Evolutionary conservation across 139 green algal species (phyloP), one percentile per base, ranked within the genome.

Genomic region (Deuterostichococcus epilithicus): DNA sequence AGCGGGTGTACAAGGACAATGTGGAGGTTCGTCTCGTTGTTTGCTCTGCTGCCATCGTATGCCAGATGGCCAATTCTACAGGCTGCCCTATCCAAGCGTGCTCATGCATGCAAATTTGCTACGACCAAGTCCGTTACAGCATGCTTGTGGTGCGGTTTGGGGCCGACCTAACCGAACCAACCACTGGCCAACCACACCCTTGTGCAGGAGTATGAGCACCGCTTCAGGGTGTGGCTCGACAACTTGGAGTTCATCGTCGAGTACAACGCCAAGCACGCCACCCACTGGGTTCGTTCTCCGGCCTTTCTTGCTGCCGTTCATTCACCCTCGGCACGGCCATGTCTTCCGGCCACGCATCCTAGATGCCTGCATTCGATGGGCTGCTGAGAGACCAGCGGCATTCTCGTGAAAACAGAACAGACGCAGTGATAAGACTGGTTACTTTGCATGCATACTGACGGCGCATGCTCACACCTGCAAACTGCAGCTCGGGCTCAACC

Each of bases 241-340:
- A 98, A 98, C 82, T 72, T 96, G 25, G 75, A 85, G 42, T 97
- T 86, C 75, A 79, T 95, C 15, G 33, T 88, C 3, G 84, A 85
- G 6, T 90, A 97, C 86, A 98, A 98, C 80, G 52, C 74, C 45
- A 47, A 84, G 44, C 68, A 83, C 66, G 82, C 68, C 20, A 81
- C 78, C 1, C 86, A 94, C 83, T 93, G 86, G 83, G 84, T 88
- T 45, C 59, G 70, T 73, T 67, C 25, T 70, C 23, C 3, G 68
- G 1, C 71, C 37, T 60, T 6, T 60, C 13, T 60, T 60, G 45
- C n/a, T n/a, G n/a, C n/a, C n/a, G n/a, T n/a, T n/a, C n/a, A n/a
- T n/a, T n/a, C n/a, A n/a, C n/a, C n/a, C n/a, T n/a, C n/a, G n/a
- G n/a, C n/a, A n/a, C n/a, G n/a, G n/a, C n/a, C n/a, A n/a, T n/a